Evolutionary conservation across 2,329 filamentous ascomycete genomes (phyloP).

Genomic region (Aureobasidium musti): DNA sequence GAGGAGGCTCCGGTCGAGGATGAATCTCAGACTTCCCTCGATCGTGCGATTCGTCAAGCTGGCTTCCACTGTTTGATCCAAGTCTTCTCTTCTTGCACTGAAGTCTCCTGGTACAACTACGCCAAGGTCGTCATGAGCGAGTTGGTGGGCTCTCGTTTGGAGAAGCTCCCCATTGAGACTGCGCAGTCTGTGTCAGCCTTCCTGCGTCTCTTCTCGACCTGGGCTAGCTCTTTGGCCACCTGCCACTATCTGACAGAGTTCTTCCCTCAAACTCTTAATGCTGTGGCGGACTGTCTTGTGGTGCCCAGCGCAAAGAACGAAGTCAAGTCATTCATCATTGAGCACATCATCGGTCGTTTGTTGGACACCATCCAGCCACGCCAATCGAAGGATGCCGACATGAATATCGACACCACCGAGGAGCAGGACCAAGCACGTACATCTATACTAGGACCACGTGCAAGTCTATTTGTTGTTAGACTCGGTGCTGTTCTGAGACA

Average conservation of each 20-base stretch:
- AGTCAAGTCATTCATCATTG: conserved; percentile 79
- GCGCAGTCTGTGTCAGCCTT: conserved; percentile 85
- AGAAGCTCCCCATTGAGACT: conserved; percentile 79
- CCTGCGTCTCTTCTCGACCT: conserved; percentile 76
- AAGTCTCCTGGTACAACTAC: conserved; percentile 72
- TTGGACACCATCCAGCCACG: conserved; percentile 54
- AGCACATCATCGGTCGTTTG: conserved; percentile 69
- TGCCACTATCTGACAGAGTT: conserved; percentile 69
- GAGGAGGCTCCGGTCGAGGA: conserved; percentile 39
- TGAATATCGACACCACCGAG: conserved; percentile 14
- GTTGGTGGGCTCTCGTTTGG: conserved; percentile 73
- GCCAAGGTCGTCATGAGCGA: conserved; percentile 70
- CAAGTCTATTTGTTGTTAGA: conserved; percentile 63
- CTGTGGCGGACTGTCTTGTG: conserved; percentile 70
- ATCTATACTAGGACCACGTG: conserved; percentile 63
- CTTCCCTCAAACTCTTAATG: conserved; percentile 61
- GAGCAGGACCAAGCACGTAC: conserved; percentile 58
- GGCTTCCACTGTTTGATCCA: conserved; percentile 81
- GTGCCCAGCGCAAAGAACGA: conserved; percentile 77
- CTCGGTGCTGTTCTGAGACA: conserved; percentile 58
- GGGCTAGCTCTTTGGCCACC: conserved; percentile 68
- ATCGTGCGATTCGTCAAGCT: conserved; percentile 66
- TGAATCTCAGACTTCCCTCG: conserved; percentile 54
- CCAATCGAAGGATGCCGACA: conserved; percentile 43
- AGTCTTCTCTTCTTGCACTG: conserved; percentile 71